A percentile compares a stretch with the other conserved stretches of the same genome.
Conservation (phyloP, 2,329 filamentous ascomycete genomes). For the Penicillium sp. region DNA sequence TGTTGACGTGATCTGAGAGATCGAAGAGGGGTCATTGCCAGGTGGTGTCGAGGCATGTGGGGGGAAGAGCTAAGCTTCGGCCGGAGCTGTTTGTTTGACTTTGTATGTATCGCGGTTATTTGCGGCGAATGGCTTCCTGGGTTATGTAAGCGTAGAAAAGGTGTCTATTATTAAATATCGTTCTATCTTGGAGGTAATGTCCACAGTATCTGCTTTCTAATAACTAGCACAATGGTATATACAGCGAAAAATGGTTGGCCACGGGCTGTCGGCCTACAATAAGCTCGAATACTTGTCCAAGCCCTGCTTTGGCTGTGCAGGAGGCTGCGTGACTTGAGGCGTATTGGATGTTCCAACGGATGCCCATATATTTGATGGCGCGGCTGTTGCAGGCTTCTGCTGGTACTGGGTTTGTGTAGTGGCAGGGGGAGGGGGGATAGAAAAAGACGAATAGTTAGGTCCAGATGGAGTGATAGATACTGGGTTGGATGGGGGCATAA, state of each 20-base stretch:
- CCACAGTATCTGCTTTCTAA: neutral
- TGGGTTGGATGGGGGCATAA: neutral
- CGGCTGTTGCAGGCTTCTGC: conserved; percentile 11
- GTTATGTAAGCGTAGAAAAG: neutral
- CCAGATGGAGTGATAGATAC: conserved; percentile 10
- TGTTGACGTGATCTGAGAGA: conserved; percentile 5
- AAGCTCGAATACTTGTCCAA: conserved; percentile 57
- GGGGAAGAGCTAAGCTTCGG: neutral
- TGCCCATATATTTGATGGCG: conserved; percentile 17
- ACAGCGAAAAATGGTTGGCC: neutral
- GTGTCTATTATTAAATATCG: neutral
- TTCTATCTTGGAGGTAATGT: neutral
- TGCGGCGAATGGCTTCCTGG: neutral
- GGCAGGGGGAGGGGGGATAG: conserved; percentile 40
- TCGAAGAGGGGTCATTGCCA: conserved; percentile 19
- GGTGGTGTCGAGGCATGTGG: neutral
- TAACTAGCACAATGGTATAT: neutral
- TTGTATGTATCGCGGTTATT: neutral
- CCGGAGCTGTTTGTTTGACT: neutral
- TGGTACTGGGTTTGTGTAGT: conserved; percentile 17
- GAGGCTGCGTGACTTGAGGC: conserved; percentile 23
- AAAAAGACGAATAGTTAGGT: conserved; percentile 34
- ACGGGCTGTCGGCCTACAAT: conserved; percentile 40
- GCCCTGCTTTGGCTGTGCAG: conserved; percentile 35
- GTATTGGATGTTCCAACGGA: conserved; percentile 21